Base-by-base conservation (phyloP, 345 rosid species). In the sweet orange (Citrus sinensis) region DNA sequence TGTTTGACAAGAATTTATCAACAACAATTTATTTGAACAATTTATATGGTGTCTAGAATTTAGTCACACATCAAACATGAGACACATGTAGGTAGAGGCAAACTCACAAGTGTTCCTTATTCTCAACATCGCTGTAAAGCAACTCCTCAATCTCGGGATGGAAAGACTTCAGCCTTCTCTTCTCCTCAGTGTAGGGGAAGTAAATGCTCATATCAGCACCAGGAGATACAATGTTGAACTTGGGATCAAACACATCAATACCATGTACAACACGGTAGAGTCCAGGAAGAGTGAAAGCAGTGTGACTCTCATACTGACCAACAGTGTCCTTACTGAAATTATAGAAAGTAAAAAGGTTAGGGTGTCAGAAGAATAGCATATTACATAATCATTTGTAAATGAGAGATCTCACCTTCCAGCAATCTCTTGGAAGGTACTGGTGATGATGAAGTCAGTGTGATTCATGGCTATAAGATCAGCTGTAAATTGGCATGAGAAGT, bases 341-440 rank as follows among this genome's bases (percentile, higher is more conserved):
- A 46, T 29, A 42, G 8, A 32, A 40, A 40, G n/a, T 29, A 39
- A 64, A 24, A 70, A 40, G 2, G 27, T 63, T 25, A 58, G 20
- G 40, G 14, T 14, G 9, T 39, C 4, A 9, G 6, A 25, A 25
- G 9, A 55, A 17, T 13, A 37, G n/a, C 27, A 39, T n/a, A 2
- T 34, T 25, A 37, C 51, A 19, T 1, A 2, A 16, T 17, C 40
- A 37, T 25, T 66, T 54, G 51, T 10, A 16, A 30, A 73, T 8
- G 2, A 78, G 11, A 9, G 1, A 17, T 34, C 58, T 80, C 77
- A 93, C 98, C 97, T 94, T 89, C 98, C 98, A 82, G 98, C 98
- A 81, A 95, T 95, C 71, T 95, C 98, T 82, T 95, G 98, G 92
- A 87, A 92, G 25, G 98, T 95, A 85, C 98, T 95, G 82, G 98